These are phyloP conservation scores for Blepharisma stoltei DNA, from an alignment of 73 alveolate genomes.

Conservation along the genomic window DNA sequence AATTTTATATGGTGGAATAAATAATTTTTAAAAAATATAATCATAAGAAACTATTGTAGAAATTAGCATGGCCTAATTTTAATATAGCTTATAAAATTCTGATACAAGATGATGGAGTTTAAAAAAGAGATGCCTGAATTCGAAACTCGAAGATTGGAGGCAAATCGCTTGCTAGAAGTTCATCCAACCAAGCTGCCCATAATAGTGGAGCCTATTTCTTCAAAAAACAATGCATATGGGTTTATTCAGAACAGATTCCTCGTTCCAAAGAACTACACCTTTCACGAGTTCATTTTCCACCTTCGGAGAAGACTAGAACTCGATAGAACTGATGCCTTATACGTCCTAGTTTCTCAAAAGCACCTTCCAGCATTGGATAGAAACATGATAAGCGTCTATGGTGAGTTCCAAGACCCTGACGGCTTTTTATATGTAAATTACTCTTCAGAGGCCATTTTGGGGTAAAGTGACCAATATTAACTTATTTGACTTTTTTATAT, in stretches of 20 bases:
- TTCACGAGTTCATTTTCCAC: constrained; percentile 25
- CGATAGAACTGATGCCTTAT: background rate
- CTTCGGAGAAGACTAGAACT: background rate
- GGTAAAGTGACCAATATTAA: background rate
- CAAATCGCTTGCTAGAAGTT: background rate
- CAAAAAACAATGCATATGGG: background rate
- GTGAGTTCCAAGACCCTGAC: background rate
- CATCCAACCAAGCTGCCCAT: background rate
- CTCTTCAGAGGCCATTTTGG: constrained; percentile 10
- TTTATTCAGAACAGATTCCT: constrained; percentile 13
- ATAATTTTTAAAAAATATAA: too few species aligned
- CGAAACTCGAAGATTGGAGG: background rate
- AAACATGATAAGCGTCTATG: background rate
- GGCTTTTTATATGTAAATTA: constrained; percentile 11
- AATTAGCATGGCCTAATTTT: too few species aligned
- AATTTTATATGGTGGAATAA: too few species aligned
- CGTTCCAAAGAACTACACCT: constrained; percentile 4
- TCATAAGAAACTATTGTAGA: too few species aligned
- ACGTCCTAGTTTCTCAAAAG: background rate
- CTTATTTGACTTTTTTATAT: too few species aligned
- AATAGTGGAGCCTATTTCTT: background rate
- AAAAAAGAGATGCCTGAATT: background rate
- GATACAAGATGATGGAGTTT: background rate
- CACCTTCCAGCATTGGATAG: constrained; percentile 20
- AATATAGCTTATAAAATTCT: too few species aligned